Conservation (phyloP, 148 eudicot species). For the Rhododendron henanense region DNA sequence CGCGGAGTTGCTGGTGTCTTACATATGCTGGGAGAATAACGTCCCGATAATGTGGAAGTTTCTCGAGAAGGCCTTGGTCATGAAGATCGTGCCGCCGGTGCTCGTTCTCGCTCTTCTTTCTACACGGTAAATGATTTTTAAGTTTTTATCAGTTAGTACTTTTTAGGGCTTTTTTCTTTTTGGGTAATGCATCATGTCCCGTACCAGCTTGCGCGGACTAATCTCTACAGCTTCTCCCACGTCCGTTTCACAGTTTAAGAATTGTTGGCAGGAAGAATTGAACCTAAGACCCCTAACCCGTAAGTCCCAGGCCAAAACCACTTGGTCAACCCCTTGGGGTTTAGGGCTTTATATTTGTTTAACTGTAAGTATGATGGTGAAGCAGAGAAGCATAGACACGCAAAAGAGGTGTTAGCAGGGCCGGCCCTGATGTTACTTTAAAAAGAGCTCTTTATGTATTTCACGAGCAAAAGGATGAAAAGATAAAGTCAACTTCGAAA, state of each 20-base stretch:
- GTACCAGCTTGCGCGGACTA: no score
- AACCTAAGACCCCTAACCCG: no score
- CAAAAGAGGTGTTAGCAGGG: neutral
- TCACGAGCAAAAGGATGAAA: neutral
- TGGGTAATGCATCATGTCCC: no score
- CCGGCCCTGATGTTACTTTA: neutral
- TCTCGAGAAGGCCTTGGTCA: constrained; percentile 52
- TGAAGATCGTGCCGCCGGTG: constrained; percentile 46
- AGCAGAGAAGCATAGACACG: neutral
- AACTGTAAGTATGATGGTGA: neutral
- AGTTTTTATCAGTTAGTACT: neutral
- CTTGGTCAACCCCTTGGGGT: neutral
- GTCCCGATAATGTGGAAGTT: constrained; percentile 65
- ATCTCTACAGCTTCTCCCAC: no score
- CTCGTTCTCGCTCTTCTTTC: constrained; percentile 59
- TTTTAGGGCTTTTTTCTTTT: neutral
- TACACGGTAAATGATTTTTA: constrained; percentile 21
- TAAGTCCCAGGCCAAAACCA: neutral
- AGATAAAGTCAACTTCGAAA: neutral
- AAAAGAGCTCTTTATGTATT: neutral
- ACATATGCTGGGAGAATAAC: constrained; percentile 54
- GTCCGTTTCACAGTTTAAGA: neutral
- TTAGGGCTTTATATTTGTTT: neutral
- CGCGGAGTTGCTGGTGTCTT: constrained; percentile 43
- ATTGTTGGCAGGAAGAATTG: no score